Base-by-base conservation (phyloP, 1,284 basidiomycete species). In the Microbotryum saponariae region DNA sequence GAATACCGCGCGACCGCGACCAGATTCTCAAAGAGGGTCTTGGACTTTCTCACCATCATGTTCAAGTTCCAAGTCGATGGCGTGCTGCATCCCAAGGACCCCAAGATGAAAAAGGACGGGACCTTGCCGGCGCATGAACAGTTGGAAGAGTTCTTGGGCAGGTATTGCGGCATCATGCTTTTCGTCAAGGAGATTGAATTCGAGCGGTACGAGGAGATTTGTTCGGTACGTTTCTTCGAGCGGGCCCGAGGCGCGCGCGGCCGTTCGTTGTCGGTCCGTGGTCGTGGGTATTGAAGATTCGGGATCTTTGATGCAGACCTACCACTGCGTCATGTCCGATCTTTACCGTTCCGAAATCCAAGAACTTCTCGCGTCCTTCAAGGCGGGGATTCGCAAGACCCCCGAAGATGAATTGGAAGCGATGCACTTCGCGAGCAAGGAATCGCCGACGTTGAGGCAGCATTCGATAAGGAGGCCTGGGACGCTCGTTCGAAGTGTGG, bases 181-280 rank as follows among this genome's bases (percentile, higher is more conserved):
- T 98, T 94, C 73, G 78, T 97, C 66, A 93, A 92, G 74, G 94
- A 98, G 77, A 93, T 96, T 85, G 91, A 93, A 62, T 88, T 92
- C 74, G 77, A 76, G 56, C 76, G 85, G 31, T 96, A 94, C 74
- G 86, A 84, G 50, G 88, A 87, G 72, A 77, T 94, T 42, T 96
- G 91, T 73, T 87, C 86, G 54, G 91, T 94, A 73, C 62, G 88
- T 80, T 16, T 54, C 37, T 47, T 51, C n/a, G n/a, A n/a, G n/a
- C n/a, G n/a, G n/a, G n/a, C n/a, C n/a, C n/a, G n/a, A n/a, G n/a
- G n/a, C n/a, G n/a, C n/a, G n/a, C n/a, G 27, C 25, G 25, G 25
- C 5, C 27, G 9, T 31, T 31, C 8, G 1, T 31, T 8, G 31
- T 31, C 2, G 31, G n/a, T n/a, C n/a, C n/a, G n/a, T n/a, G n/a